Evolutionary conservation across 192 early-diverging fungal genomes (phyloP), one percentile per base, ranked within the genome.

Genomic region (Umbelopsis vinacea): DNA sequence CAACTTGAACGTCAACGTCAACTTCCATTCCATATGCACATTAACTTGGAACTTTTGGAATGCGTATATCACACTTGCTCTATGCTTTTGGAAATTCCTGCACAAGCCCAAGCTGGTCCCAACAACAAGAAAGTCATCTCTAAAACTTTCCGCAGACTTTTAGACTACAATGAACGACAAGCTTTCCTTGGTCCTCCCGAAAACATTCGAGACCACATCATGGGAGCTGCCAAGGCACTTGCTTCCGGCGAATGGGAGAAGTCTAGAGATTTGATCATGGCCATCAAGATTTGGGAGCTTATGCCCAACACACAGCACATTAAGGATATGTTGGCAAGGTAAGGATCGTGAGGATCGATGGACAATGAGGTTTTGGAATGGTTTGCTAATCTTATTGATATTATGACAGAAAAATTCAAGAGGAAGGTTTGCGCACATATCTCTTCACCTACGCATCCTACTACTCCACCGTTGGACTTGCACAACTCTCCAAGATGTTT

Each of bases 1-100:
- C 87, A 92, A 74, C 85, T 96, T 22, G 95, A 97, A 81, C 93
- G 94, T 76, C 93, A 92, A 84, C 88, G 97, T 70, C 97, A 98
- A 87, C 84, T 99, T 74, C 97, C 97, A 23, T 98, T 98, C 93
- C 97, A 99, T 85, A 96, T 98, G 93, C 96, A 97, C 85, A 96
- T 99, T 82, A 98, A 99, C 86, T 82, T 99, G 63, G 98, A 99
- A 84, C 89, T 98, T 21, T 82, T 99, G 52, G 98, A 99, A 87
- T 97, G 95, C 78, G 92, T 95, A 33, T 98, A 97, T 83, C 83
- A 98, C 81, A 95, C 93, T 12, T 93, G 91, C 78, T 94, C 94
- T 23, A 96, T 99, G 96, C 84, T 99, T 52, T 84, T 98, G n/a
- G 98, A 99, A 83, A 94, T 99, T 74, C 97, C 98, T 24, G 89